These are phyloP conservation scores for Suillus plorans DNA, from an alignment of 768 basidiomycete genomes.

Conservation along the genomic window DNA sequence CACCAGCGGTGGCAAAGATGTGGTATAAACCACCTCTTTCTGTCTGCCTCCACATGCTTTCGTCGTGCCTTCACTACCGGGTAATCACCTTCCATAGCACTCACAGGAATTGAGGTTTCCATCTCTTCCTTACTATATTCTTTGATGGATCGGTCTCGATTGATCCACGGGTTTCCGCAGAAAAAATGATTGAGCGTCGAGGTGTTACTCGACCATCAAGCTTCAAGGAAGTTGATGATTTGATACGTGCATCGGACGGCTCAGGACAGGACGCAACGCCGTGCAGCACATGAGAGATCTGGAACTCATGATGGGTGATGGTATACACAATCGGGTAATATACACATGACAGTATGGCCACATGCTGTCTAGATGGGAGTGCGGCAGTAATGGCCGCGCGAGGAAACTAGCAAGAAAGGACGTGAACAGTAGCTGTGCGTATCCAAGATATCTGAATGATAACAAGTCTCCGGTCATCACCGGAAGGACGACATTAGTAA, in stretches of 20 bases:
- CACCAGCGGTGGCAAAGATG: background rate
- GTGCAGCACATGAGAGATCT: background rate
- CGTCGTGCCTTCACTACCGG: background rate
- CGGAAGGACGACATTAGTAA: background rate
- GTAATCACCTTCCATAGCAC: background rate
- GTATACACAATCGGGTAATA: background rate
- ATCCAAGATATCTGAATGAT: background rate
- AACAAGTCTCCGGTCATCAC: background rate
- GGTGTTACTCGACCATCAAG: background rate
- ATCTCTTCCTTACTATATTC: background rate
- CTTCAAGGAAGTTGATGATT: background rate
- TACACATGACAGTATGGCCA: background rate
- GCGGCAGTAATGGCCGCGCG: background rate
- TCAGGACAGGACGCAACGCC: background rate
- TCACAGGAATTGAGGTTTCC: background rate
- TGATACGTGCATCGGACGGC: background rate
- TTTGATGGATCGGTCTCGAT: background rate
- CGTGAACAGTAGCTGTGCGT: background rate
- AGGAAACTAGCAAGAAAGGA: background rate
- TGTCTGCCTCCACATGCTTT: background rate
- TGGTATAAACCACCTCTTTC: background rate
- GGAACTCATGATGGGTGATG: background rate
- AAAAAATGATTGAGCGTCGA: background rate
- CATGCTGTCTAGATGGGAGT: background rate
- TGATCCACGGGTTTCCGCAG: background rate